Conservation (phyloP, 2,329 filamentous ascomycete genomes). For the Plectosphaerella sp. region DNA sequence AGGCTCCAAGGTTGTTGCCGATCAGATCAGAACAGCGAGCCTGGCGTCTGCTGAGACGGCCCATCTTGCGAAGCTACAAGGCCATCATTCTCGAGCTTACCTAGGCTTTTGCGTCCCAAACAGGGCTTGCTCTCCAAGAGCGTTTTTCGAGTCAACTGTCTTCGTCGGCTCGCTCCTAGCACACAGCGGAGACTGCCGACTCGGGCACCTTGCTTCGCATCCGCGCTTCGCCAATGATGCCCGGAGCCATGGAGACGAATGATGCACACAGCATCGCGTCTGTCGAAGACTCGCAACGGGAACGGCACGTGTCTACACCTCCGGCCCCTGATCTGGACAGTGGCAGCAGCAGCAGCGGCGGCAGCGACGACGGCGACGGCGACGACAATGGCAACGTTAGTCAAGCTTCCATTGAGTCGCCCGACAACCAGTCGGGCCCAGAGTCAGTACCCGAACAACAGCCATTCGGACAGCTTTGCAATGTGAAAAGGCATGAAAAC, state of each 20-base stretch:
- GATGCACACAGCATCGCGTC: not conserved
- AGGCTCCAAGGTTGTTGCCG: not conserved
- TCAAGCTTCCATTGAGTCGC: not conserved
- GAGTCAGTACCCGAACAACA: not conserved
- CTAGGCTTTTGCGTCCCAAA: not conserved
- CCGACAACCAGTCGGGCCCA: not conserved
- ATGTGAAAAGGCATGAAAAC: not conserved
- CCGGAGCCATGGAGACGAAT: not conserved
- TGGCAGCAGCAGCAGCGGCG: not conserved
- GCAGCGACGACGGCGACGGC: not conserved
- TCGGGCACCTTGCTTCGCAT: not conserved
- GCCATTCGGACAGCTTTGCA: not conserved
- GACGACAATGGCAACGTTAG: no score
- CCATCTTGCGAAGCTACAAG: not conserved
- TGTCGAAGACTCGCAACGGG: not conserved
- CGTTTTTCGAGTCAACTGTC: not conserved
- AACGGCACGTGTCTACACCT: not conserved
- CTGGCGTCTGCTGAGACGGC: not conserved
- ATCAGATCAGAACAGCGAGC: not conserved
- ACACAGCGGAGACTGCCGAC: not conserved
- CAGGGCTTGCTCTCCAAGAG: not conserved
- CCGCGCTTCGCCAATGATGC: not conserved
- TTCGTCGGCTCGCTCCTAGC: not conserved
- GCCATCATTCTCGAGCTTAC: not conserved
- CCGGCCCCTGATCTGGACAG: not conserved